Base-by-base conservation (phyloP, 1,139 yeast genomes). In the Lodderomyces orthopsilosis region DNA sequence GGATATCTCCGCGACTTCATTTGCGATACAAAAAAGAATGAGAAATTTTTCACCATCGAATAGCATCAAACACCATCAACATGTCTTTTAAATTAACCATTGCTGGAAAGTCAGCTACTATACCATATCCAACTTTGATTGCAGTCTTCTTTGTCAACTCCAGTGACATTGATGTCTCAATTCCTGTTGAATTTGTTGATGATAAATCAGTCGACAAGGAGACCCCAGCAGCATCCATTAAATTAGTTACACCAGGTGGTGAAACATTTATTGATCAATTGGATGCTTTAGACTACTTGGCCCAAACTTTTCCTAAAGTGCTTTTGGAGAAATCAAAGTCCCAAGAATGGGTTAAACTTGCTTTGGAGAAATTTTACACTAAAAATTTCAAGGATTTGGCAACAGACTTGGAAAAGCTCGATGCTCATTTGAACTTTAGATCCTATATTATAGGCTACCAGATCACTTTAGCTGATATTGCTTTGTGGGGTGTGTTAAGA, bases 401-500 rank as follows among this genome's bases (percentile, higher is more conserved):
- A 22, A 77, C 71, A 41, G 83, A 87, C 54, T 79, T 93, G 60
- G 96, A 88, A 45, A 49, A 51, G 36, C 74, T 93, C 55, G 97
- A 93, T 56, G 68, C 83, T 41, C 93, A 85, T 63, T 77, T 93
- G 64, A 88, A 88, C 74, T 82, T 87, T 73, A 81, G 96, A 61
- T 79, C 96, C 4, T 90, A 78, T 61, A 63, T 89, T 45, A 75
- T 79, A 49, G 95, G 95, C 15, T 76, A 82, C 65, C 57, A 72
- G 22, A 71, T 79, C 49, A 70, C 94, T 10, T 66, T 82, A 44
- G 94, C 95, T 43, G 98, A 93, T 66, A 72, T 89, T 49, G 88
- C 94, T 13, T 75, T 86, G 24, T 93, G 97, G 97, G 98, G 98
- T 65, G 87, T 85, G 37, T 75, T 93, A 56, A 82, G 97, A 69